Conservation (phyloP, 1,284 basidiomycete species). For the Cutaneotrichosporon curvatum region DNA sequence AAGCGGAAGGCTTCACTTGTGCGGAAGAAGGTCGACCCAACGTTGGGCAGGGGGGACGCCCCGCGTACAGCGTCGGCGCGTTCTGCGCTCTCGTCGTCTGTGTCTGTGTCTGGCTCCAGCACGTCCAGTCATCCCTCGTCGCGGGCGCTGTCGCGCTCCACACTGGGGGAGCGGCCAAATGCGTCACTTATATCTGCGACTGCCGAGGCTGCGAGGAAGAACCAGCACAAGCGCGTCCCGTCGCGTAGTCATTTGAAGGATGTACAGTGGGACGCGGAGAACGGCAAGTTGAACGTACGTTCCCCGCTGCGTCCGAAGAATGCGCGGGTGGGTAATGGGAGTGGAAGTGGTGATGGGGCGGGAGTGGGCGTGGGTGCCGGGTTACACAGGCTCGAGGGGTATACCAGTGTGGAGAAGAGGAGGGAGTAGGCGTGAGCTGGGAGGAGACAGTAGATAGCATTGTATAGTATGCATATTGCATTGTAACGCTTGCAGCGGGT, state of each 20-base stretch:
- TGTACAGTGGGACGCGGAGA: conserved; percentile 38
- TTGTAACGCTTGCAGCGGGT: no score
- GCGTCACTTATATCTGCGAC: neutral
- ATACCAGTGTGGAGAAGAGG: no score
- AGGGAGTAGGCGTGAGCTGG: neutral
- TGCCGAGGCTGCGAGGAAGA: conserved; percentile 8
- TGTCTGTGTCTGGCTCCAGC: neutral
- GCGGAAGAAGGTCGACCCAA: neutral
- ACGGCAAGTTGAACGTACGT: conserved; percentile 19
- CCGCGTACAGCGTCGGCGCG: neutral
- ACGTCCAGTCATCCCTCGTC: neutral
- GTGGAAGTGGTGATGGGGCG: neutral
- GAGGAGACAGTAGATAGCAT: no score
- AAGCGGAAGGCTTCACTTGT: conserved; percentile 1
- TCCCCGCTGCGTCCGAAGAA: conserved; percentile 2
- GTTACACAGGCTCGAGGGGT: no score
- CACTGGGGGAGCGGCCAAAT: no score
- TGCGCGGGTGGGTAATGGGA: neutral
- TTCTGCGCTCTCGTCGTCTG: neutral
- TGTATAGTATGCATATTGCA: no score
- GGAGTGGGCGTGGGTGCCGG: neutral
- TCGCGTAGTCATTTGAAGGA: conserved; percentile 34
- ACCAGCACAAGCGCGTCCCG: conserved; percentile 29
- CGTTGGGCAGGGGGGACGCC: neutral
- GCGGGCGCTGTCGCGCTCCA: no score